Conservation (phyloP, 345 rosid genomes). For the Eucalyptus microcorys region DNA sequence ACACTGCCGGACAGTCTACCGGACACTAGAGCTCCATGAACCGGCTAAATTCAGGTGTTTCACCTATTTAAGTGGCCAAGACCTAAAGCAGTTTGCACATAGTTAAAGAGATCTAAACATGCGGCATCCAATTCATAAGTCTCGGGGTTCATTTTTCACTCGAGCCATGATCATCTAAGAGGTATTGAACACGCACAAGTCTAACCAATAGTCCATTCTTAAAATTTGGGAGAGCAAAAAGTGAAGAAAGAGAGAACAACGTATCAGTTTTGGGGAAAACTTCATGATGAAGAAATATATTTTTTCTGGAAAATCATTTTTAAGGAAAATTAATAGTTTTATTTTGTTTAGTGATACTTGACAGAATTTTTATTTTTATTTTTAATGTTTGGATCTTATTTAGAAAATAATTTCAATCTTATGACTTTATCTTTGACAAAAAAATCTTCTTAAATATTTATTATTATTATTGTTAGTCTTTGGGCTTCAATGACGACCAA, state of each 20-base stretch:
- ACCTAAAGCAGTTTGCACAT: not conserved
- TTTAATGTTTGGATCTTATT: not conserved
- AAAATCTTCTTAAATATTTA: no score
- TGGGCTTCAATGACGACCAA: not conserved
- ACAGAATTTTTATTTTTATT: no score
- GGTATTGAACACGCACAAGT: not conserved
- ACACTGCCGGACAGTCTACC: not conserved
- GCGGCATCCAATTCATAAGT: not conserved
- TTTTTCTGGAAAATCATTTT: no score
- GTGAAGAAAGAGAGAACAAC: not conserved
- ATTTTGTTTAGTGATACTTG: not conserved
- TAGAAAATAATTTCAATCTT: no score
- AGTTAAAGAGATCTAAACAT: not conserved
- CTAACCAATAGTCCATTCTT: not conserved
- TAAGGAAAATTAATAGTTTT: not conserved
- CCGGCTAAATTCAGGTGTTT: not conserved
- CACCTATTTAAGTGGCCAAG: not conserved
- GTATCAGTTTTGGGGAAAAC: not conserved
- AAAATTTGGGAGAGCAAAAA: not conserved
- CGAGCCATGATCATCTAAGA: no score
- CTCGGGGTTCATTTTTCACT: not conserved
- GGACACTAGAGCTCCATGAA: not conserved
- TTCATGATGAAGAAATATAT: not conserved
- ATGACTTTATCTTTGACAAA: not conserved
- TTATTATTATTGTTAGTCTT: not conserved